phyloP scores from a whole-genome alignment of 2,329 filamentous ascomycete species.

The Botrytis porri region DNA sequence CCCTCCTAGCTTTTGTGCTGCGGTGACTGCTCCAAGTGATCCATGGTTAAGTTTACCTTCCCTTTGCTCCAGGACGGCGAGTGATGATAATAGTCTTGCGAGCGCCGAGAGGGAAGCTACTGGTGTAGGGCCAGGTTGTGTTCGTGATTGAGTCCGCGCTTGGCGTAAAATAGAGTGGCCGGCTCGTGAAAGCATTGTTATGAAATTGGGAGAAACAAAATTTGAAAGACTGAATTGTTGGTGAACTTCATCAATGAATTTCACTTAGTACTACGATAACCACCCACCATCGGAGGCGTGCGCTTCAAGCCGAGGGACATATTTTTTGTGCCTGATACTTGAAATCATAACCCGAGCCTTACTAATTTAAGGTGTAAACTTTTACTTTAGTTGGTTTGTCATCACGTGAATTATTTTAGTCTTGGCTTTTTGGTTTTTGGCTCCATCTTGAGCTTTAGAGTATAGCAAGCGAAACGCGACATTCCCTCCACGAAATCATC shows the following conservation, averaged over 20 bases:
- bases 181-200: conserved; percentile 37
- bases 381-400: not conserved
- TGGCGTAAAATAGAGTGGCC: conserved; percentile 35
- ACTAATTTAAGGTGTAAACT: not conserved
- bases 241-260: conserved; percentile 12
- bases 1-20: conserved; percentile 82
- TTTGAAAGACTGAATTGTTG: conserved; percentile 17
- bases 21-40: conserved; percentile 81
- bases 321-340: not conserved
- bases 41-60: conserved; percentile 81
- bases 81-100: conserved; percentile 74
- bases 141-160: conserved; percentile 43
- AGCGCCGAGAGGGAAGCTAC: conserved; percentile 49
- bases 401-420: conserved; percentile 11
- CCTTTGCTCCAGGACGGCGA: conserved; percentile 89
- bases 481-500: conserved; percentile 17
- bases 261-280: not conserved
- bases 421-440: conserved; percentile 17
- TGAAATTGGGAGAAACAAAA: conserved; percentile 16
- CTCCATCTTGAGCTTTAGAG: conserved; percentile 18
- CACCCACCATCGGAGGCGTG: conserved; percentile 11
- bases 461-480: conserved; percentile 18
- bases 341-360: not conserved
- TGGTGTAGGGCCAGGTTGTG: conserved; percentile 41
- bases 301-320: conserved; percentile 18